phyloP scores from a whole-genome alignment of 2,329 filamentous ascomycete species.

The Myriosclerotinia curreyana region DNA sequence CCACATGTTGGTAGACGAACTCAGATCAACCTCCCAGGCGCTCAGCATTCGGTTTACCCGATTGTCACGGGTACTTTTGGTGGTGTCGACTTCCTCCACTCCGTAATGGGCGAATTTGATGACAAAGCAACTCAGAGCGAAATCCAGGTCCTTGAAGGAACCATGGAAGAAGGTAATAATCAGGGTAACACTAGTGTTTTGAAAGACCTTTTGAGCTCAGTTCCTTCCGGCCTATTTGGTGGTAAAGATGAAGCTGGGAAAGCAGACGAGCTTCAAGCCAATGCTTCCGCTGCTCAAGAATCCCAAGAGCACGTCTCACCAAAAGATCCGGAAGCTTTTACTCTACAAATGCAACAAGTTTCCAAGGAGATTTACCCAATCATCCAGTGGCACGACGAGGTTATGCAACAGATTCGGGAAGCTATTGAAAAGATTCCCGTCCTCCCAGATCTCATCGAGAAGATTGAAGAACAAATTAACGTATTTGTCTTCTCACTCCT shows the following conservation, averaged over 20 bases:
- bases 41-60: conserved; percentile 67
- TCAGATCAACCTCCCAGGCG: conserved; percentile 66
- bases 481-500: conserved; percentile 90
- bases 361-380: conserved; percentile 82
- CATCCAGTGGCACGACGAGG: conserved; percentile 84
- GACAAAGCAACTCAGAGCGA: conserved; percentile 92
- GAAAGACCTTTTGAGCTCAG: conserved; percentile 74
- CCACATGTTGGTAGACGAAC: conserved; percentile 80
- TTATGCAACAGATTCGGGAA: conserved; percentile 74
- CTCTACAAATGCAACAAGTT: conserved; percentile 68
- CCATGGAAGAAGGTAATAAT: conserved; percentile 63
- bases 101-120: conserved; percentile 73
- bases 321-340: conserved; percentile 79
- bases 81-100: conserved; percentile 90
- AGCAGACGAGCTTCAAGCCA: conserved; percentile 74
- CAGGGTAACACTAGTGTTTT: conserved; percentile 69
- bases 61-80: conserved; percentile 90
- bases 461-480: conserved; percentile 82
- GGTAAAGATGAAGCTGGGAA: conserved; percentile 70
- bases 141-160: conserved; percentile 82
- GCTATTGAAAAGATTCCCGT: conserved; percentile 83
- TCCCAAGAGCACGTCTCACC: conserved; percentile 71
- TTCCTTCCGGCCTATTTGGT: conserved; percentile 78
- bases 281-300: conserved; percentile 72
- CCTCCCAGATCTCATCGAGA: conserved; percentile 78